Base-by-base conservation (phyloP, 2,329 filamentous ascomycete genomes). In the Arthrobotrys sinensis region DNA sequence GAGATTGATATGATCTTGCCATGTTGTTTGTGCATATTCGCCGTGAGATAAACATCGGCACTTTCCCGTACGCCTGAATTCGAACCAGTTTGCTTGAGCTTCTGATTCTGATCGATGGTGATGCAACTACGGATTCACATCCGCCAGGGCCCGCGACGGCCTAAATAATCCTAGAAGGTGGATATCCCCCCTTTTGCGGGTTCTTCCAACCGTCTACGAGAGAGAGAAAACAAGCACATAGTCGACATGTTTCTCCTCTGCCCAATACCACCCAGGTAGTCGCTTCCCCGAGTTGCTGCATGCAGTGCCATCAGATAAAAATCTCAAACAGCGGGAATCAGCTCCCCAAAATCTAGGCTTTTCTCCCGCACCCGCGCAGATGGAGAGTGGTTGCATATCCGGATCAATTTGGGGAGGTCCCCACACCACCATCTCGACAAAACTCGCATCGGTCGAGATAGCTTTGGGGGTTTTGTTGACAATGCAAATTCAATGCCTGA, bases 321-420 rank as follows among this genome's bases (percentile, higher is more conserved):
- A 75, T 52, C 52, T 66, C 52, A 60, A 66, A 60, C 60, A 55
- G n/a, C 69, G 38, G 70, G 36, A 57, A 21, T 57, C 55, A 68
- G 65, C 57, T 65, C 50, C 32, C 63, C 52, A 78, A 67, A 78
- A 72, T 72, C 75, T 72, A 78, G 75, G 75, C 75, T 78, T 78
- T 72, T 68, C 67, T 78, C 75, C 75, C 75, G 75, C 67, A 72
- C 75, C 75, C 75, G 75, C 75, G 75, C 75, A 78, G 57, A 40
- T 77, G 72, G 75, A 64, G 67, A 71, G 60, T 52, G 67, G 67
- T 78, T 71, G 75, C 75, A 78, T 78, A 78, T 72, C 75, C 67
- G 75, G 62, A 66, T 72, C 67, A 66, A 78, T 77, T 53, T 43
- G 48, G 60, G 24, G 72, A 65, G 48, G 55, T 76, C 73, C 73